Conservation (phyloP, 192 early-diverging fungal genomes). For the Backusella mclennaniae region DNA sequence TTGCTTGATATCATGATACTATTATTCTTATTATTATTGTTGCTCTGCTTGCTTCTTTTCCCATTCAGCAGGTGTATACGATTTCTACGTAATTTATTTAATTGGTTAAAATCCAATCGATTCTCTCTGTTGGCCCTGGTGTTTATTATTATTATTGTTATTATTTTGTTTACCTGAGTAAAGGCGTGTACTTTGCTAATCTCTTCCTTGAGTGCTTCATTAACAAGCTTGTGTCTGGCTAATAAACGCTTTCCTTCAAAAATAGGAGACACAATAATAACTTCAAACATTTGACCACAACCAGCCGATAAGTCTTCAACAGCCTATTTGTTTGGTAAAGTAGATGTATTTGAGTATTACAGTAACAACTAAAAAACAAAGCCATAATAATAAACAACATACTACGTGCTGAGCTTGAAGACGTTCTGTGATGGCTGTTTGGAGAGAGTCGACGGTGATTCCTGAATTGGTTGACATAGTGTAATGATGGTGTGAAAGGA, state of each 20-base stretch:
- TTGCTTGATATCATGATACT: neutral
- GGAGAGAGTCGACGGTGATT: slow-evolving; percentile 34
- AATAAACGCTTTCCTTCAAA: slow-evolving; percentile 73
- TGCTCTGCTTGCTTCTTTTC: slow-evolving; percentile 16
- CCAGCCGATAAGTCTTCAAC: slow-evolving; percentile 67
- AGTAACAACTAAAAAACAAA: neutral
- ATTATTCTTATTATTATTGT: no score
- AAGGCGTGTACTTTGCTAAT: slow-evolving; percentile 84
- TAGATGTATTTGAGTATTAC: neutral
- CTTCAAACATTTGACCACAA: slow-evolving; percentile 82
- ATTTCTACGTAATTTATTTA: slow-evolving; percentile 13
- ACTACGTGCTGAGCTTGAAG: slow-evolving; percentile 41
- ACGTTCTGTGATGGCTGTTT: slow-evolving; percentile 32
- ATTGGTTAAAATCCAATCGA: neutral
- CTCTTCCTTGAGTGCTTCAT: slow-evolving; percentile 76
- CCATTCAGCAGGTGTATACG: slow-evolving; percentile 34
- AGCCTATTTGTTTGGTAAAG: slow-evolving; percentile 18
- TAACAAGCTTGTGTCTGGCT: slow-evolving; percentile 77
- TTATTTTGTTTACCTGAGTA: slow-evolving; percentile 60
- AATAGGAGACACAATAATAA: slow-evolving; percentile 67
- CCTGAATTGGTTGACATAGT: slow-evolving; percentile 32
- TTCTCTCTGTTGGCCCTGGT: neutral
- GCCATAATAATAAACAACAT: neutral
- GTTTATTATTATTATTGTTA: neutral
- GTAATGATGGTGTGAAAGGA: neutral